These are phyloP conservation scores for Blastocystis sp. DNA, from an alignment of 352 stramenopile genomes.

Conservation along the genomic window DNA sequence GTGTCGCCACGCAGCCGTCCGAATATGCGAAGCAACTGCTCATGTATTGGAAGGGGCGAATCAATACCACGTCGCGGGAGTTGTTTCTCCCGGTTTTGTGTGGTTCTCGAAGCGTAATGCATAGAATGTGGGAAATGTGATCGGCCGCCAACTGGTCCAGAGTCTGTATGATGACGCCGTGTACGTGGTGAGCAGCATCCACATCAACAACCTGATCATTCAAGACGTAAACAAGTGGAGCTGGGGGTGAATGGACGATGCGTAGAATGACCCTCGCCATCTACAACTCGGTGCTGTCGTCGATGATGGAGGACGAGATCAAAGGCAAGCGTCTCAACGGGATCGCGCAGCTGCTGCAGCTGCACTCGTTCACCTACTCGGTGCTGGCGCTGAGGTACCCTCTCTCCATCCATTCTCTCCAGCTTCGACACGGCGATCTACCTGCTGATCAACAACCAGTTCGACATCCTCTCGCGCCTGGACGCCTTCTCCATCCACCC, in stretches of 20 bases:
- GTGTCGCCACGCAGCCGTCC: neutral
- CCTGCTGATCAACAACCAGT: conserved; percentile 38
- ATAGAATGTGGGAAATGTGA: conserved; percentile 18
- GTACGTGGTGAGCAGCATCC: neutral
- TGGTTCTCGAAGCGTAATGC: neutral
- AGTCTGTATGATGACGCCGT: neutral
- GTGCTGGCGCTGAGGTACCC: conserved; percentile 14
- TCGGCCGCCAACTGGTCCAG: neutral
- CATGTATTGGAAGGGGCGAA: conserved; percentile 19
- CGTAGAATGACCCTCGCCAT: conserved; percentile 38
- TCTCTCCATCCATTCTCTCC: neutral
- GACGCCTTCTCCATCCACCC: neutral
- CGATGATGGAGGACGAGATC: conserved; percentile 42
- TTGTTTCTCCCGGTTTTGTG: neutral
- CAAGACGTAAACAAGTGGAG: conserved; percentile 22
- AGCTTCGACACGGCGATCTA: conserved; percentile 32
- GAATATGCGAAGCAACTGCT: neutral
- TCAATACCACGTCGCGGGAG: neutral
- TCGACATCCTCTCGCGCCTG: conserved; percentile 4
- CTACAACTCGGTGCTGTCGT: conserved; percentile 13
- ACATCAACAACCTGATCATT: conserved; percentile 31
- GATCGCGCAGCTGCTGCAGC: neutral
- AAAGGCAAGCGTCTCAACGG: neutral
- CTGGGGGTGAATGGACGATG: neutral
- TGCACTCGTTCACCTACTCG: neutral